These are phyloP conservation scores for Acanthamoeba triangularis DNA, from an alignment of 208 protist genomes.

Conservation along the genomic window DNA sequence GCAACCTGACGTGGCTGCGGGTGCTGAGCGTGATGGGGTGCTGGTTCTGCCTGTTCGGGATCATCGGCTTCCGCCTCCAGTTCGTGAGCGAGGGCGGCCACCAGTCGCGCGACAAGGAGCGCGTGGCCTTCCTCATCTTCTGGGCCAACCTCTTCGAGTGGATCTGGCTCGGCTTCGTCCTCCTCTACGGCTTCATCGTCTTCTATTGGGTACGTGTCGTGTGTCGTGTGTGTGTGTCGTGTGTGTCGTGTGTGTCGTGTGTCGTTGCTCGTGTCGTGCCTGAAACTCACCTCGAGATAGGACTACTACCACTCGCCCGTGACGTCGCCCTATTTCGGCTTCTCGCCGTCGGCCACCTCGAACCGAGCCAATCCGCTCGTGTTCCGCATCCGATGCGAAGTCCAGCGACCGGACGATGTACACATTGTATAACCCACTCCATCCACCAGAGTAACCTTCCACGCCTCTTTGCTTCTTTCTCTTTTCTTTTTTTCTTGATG, in stretches of 20 bases:
- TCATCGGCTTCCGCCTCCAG: conserved; percentile 56
- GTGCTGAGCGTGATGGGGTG: conserved; percentile 29
- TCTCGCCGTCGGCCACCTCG: background rate
- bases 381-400: conserved; percentile 35
- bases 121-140: conserved; percentile 45
- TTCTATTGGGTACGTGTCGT: background rate
- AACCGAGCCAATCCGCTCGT: conserved; percentile 4
- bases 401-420: conserved; percentile 48
- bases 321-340: background rate
- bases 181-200: conserved; percentile 55
- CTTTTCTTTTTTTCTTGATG: background rate
- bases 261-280: background rate
- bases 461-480: background rate
- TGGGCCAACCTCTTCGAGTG: conserved; percentile 62
- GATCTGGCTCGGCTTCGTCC: conserved; percentile 45
- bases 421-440: conserved; percentile 15
- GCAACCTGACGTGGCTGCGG: conserved; percentile 34
- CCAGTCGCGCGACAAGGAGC: conserved; percentile 58
- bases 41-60: conserved; percentile 60
- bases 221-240: background rate
- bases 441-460: background rate
- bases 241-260: background rate
- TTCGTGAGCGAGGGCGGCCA: conserved; percentile 46
- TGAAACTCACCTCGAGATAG: background rate
- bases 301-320: conserved; percentile 50